Conservation (phyloP, 2,329 filamentous ascomycete genomes). For the Clathrospora elynae region DNA sequence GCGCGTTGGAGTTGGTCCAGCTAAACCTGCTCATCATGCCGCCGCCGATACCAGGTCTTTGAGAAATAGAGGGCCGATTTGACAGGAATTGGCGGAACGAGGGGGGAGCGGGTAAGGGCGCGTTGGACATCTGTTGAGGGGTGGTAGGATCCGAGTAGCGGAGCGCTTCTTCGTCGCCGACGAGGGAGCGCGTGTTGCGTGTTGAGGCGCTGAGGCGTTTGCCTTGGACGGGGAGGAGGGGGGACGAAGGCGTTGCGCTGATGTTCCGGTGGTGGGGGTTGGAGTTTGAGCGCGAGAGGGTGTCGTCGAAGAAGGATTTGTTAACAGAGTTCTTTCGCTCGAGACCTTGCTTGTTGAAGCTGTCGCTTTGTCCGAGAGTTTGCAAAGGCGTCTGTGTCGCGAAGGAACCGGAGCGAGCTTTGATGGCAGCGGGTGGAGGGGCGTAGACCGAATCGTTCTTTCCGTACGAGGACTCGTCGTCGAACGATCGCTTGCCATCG, state of each 20-base stretch:
- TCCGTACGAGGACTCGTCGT: slow-evolving; percentile 31
- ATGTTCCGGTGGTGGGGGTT: slow-evolving; percentile 38
- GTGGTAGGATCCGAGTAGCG: slow-evolving; percentile 28
- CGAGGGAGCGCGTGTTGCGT: slow-evolving; percentile 39
- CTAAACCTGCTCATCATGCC: slow-evolving; percentile 44
- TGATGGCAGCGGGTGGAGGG: slow-evolving; percentile 28
- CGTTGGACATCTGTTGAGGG: slow-evolving; percentile 19
- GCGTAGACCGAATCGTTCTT: slow-evolving; percentile 32
- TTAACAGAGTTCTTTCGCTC: slow-evolving; percentile 12
- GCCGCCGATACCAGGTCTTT: slow-evolving; percentile 32
- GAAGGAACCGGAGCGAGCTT: slow-evolving; percentile 35
- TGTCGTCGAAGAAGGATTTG: slow-evolving; percentile 36
- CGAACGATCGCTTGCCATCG: slow-evolving; percentile 35
- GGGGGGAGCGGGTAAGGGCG: slow-evolving; percentile 38
- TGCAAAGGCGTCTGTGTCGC: slow-evolving; percentile 39
- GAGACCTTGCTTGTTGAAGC: slow-evolving; percentile 29
- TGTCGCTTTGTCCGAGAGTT: slow-evolving; percentile 36
- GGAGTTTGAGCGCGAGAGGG: slow-evolving; percentile 32
- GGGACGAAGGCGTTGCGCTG: slow-evolving; percentile 42
- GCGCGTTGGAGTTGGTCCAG: slow-evolving; percentile 50
- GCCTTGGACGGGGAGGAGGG: slow-evolving; percentile 36
- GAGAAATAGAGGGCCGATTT: slow-evolving; percentile 43
- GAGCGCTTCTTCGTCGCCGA: slow-evolving; percentile 30
- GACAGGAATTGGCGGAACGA: slow-evolving; percentile 48
- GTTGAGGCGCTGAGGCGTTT: slow-evolving; percentile 37